A percentile compares a stretch with the other conserved stretches of the same genome.
Conservation (phyloP, 2,329 filamentous ascomycete genomes). For the Grosmannia huntii region DNA sequence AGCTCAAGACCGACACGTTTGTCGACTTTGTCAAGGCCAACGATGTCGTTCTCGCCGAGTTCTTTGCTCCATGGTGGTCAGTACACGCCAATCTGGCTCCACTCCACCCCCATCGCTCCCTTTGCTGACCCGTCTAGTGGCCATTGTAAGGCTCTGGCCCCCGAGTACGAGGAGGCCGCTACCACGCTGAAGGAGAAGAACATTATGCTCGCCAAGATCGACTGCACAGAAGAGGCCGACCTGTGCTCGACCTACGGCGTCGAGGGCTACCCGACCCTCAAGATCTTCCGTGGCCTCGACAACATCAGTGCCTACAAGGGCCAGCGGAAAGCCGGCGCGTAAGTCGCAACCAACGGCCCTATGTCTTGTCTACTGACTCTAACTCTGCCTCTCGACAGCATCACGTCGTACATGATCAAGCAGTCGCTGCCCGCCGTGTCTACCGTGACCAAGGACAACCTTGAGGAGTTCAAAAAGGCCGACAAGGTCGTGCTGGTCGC, state of each 20-base stretch:
- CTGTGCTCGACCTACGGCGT: constrained; percentile 85
- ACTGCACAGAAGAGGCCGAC: constrained; percentile 89
- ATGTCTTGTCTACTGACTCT: not conserved
- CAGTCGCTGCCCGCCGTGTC: constrained; percentile 92
- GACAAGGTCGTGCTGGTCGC: constrained; percentile 94
- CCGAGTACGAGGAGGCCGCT: constrained; percentile 80
- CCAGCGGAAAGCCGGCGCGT: constrained; percentile 73
- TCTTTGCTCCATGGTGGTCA: constrained; percentile 34
- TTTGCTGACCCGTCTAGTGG: constrained; percentile 40
- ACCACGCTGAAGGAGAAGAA: constrained; percentile 78
- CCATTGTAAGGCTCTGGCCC: constrained; percentile 95
- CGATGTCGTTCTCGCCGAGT: constrained; percentile 87
- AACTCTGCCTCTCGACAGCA: constrained; percentile 34
- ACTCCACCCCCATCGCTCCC: not conserved
- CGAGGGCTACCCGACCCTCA: constrained; percentile 96
- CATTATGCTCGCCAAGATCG: constrained; percentile 74
- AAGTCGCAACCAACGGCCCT: constrained; percentile 22
- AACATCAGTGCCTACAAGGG: constrained; percentile 74
- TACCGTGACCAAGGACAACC: constrained; percentile 61
- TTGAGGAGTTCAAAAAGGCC: constrained; percentile 93
- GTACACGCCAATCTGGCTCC: constrained; percentile 19
- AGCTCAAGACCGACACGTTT: constrained; percentile 79
- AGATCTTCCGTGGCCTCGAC: constrained; percentile 90
- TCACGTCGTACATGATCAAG: constrained; percentile 90
- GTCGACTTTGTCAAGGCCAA: constrained; percentile 74